These are phyloP conservation scores for Colletotrichum sp. DNA, from an alignment of 2,329 filamentous ascomycete genomes.

Conservation along the genomic window DNA sequence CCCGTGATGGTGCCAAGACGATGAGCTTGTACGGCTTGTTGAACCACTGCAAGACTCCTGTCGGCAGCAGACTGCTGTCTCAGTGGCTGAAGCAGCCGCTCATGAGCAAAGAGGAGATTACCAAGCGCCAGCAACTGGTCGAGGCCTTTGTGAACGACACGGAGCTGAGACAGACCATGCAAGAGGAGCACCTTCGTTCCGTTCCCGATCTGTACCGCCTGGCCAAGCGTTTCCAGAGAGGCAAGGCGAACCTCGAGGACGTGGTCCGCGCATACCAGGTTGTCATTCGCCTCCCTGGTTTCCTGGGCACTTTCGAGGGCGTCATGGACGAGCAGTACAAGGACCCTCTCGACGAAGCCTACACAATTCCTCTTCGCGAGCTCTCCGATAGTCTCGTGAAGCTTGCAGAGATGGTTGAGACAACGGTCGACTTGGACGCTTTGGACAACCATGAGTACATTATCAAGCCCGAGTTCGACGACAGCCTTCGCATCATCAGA, in stretches of 20 bases:
- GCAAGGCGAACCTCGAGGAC: constrained; percentile 90
- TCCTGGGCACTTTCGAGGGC: constrained; percentile 85
- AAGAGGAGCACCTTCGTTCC: constrained; percentile 91
- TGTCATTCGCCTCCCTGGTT: constrained; percentile 86
- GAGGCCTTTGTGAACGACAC: constrained; percentile 95
- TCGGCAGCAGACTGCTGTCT: constrained; percentile 85
- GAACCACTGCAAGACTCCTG: constrained; percentile 97
- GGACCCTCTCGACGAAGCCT: constrained; percentile 83
- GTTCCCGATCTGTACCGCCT: constrained; percentile 94
- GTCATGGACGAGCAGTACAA: constrained; percentile 97
- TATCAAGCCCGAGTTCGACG: constrained; percentile 98
- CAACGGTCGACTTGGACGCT: constrained; percentile 93
- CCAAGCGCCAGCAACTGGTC: constrained; percentile 89
- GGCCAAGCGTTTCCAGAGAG: constrained; percentile 92
- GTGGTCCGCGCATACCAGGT: constrained; percentile 96
- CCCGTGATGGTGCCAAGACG: constrained; percentile 91
- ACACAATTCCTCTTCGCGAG: constrained; percentile 81
- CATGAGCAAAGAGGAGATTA: constrained; percentile 89
- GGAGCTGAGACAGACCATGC: constrained; percentile 91
- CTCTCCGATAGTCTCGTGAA: constrained; percentile 81
- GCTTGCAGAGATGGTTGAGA: constrained; percentile 97
- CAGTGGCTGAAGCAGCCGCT: constrained; percentile 98
- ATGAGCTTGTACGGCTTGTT: constrained; percentile 96
- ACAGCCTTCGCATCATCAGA: constrained; percentile 83
- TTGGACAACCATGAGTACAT: constrained; percentile 98